These are phyloP conservation scores for Melaleuca alternifolia DNA, from an alignment of 345 rosid genomes.

Conservation along the genomic window DNA sequence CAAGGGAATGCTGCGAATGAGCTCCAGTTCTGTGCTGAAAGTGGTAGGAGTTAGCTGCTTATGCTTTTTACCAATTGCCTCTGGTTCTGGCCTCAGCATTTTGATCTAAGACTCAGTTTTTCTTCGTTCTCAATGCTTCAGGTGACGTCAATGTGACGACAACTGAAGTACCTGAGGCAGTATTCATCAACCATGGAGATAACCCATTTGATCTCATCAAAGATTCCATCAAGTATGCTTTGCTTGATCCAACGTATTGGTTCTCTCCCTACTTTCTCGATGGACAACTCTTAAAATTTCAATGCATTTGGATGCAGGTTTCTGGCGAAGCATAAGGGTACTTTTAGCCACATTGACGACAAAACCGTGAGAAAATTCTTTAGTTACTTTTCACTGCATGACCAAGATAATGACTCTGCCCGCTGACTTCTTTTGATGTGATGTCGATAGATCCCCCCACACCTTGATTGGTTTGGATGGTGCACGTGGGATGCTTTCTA, in stretches of 20 bases:
- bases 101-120: not conserved
- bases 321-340: conserved; percentile 43
- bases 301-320: conserved; percentile 18
- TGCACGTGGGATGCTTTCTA: conserved; percentile 83
- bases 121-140: not conserved
- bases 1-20: conserved; percentile 46
- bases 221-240: conserved; percentile 37
- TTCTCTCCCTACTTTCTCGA: not conserved
- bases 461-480: conserved; percentile 71
- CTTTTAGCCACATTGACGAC: conserved; percentile 42
- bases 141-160: conserved; percentile 41
- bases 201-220: conserved; percentile 52
- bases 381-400: not conserved
- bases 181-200: conserved; percentile 46
- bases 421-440: not conserved
- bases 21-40: conserved; percentile 54
- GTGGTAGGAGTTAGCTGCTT: conserved; percentile 22
- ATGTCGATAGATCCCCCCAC: conserved; percentile 30
- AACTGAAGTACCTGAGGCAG: conserved; percentile 27
- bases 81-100: not conserved
- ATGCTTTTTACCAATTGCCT: not conserved
- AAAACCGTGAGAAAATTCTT: conserved; percentile 27
- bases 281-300: not conserved
- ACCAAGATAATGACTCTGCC: not conserved
- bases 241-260: not conserved